These are phyloP conservation scores for Chytriomyces sp. DNA, from an alignment of 192 early-diverging fungal genomes.

Conservation along the genomic window DNA sequence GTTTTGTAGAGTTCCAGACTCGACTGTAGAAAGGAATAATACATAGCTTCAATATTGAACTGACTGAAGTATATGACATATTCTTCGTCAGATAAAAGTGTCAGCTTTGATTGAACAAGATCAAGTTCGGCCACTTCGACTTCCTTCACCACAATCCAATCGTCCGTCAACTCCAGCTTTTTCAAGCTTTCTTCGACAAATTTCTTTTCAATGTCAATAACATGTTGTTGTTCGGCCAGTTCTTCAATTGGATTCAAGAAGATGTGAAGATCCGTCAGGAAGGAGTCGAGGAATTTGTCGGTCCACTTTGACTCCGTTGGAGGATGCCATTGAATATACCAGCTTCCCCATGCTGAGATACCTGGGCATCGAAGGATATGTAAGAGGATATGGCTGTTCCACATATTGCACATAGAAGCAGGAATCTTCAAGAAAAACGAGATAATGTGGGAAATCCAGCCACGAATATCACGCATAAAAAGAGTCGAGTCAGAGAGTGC, in stretches of 20 bases:
- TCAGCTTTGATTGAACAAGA: background rate
- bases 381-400: constrained; percentile 26
- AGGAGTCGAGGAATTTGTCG: constrained; percentile 32
- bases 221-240: constrained; percentile 33
- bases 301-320: constrained; percentile 24
- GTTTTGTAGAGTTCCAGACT: background rate
- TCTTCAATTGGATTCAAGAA: constrained; percentile 47
- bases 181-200: constrained; percentile 20
- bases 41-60: constrained; percentile 38
- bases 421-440: constrained; percentile 15
- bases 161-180: constrained; percentile 29
- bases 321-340: constrained; percentile 40
- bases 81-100: constrained; percentile 39
- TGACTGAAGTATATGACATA: constrained; percentile 36
- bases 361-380: constrained; percentile 39
- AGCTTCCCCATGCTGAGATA: constrained; percentile 38
- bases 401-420: background rate
- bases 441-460: constrained; percentile 36
- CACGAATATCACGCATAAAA: constrained; percentile 34
- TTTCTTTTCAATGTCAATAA: constrained; percentile 18
- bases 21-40: constrained; percentile 20
- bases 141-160: constrained; percentile 51
- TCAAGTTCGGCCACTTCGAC: constrained; percentile 28
- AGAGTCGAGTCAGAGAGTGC: constrained; percentile 5
- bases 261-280: constrained; percentile 35